Evolutionary conservation across 2,329 filamentous ascomycete genomes (phyloP), one percentile per base, ranked within the genome.

Genomic region (Bimuria novae-zelandiae): DNA sequence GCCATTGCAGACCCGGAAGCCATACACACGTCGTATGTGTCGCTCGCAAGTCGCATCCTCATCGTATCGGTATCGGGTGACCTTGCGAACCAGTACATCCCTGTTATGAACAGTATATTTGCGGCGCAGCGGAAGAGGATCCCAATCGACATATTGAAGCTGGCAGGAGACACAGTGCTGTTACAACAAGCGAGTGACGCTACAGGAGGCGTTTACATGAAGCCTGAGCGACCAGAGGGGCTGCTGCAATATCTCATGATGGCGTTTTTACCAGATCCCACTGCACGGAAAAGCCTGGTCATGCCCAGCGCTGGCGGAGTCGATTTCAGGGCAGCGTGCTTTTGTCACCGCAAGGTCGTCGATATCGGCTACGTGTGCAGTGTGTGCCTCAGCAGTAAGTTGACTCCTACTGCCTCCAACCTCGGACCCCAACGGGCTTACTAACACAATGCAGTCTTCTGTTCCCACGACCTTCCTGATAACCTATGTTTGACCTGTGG

Each of bases 91-190:
- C 87, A 97, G 74, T 99, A 99, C 77, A 99, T 99, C 51, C 89
- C 93, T 0, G 94, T 96, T 62, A 99, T 99, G 94, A 99, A 99
- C 77, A 85, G 89, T 65, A 96, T 97, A 56, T 99, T 99, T 75
- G 94, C 94, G 2, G 94, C 93, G 54, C 90, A 96, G 67, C 87
- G 93, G 59, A 83, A 92, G 50, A 85, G 85, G 63, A 91, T 99
- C 59, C 90, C 92, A 21, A 92, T 99, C 65, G 94, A 99, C 73
- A 93, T 96, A 29, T 83, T 96, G 55, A 89, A 95, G 61, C 81
- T 99, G 11, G 86, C 88, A 36, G 91, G 90, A 19, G 85, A 91
- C 62, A 90, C 93, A 0, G 92, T 96, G 10, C 95, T 99, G 73
- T 80, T 99, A 43, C 93, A 99, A 70, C 94, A 99, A 76, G 94